Conservation (phyloP, 179 eudicot genomes). For the Silene noctiflora region DNA sequence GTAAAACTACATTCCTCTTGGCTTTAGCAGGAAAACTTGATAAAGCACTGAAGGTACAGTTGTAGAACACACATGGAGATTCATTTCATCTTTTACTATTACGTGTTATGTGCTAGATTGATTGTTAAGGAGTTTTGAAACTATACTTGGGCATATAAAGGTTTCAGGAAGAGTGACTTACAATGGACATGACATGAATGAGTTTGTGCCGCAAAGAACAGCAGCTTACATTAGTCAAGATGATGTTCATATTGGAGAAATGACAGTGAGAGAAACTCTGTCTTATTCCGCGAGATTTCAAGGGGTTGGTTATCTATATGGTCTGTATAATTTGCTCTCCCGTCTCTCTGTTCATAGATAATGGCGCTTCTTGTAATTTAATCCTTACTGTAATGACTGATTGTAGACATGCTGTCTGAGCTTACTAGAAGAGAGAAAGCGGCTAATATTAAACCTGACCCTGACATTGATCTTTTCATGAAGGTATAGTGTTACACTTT, state of each 20-base stretch:
- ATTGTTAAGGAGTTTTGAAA: neutral
- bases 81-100: neutral
- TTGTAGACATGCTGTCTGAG: conserved; percentile 26
- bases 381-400: neutral
- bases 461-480: conserved; percentile 29
- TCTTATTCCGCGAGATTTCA: conserved; percentile 29
- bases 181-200: conserved; percentile 28
- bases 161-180: conserved; percentile 27
- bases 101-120: neutral
- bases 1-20: conserved; percentile 25
- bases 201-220: conserved; percentile 31
- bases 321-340: conserved; percentile 6
- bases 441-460: conserved; percentile 29
- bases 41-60: conserved; percentile 20
- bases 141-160: neutral
- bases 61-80: neutral
- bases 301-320: conserved; percentile 28
- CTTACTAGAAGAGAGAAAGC: conserved; percentile 28
- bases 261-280: conserved; percentile 30
- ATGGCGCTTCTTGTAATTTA: neutral
- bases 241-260: conserved; percentile 27
- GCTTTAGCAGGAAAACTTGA: conserved; percentile 30
- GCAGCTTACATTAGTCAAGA: conserved; percentile 31
- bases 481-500: conserved; percentile 16
- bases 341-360: neutral